Evolutionary conservation across 768 basidiomycete species (phyloP).

Genomic region (Dioszegia aurantiaca): DNA sequence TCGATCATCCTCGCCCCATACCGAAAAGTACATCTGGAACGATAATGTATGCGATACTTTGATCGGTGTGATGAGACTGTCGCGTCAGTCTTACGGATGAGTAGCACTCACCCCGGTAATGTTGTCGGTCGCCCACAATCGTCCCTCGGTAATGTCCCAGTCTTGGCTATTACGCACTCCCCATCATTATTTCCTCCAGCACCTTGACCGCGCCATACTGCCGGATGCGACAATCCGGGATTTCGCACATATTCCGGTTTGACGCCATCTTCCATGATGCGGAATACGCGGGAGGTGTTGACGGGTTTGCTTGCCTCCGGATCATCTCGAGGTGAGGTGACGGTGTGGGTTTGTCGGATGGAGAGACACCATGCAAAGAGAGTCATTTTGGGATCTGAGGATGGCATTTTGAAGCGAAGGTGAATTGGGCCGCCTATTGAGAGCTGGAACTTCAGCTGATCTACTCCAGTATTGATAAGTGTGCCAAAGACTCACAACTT

Average conservation of each 20-base stretch:
- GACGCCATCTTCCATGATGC: no score
- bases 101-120: constrained; percentile 23
- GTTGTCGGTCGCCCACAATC: constrained; percentile 37
- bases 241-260: no score
- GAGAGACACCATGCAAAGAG: constrained; percentile 1
- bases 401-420: constrained; percentile 16
- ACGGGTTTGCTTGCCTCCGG: no score
- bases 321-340: no score
- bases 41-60: not conserved
- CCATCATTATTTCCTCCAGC: no score
- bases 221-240: no score
- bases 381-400: constrained; percentile 25
- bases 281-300: no score
- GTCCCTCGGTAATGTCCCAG: constrained; percentile 36
- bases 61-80: no score
- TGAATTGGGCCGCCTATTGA: constrained; percentile 23
- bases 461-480: not conserved
- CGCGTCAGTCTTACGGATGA: constrained; percentile 8
- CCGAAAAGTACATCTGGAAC: constrained; percentile 35
- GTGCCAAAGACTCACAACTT: no score
- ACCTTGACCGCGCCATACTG: no score
- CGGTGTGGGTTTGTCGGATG: no score
- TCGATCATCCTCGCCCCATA: constrained; percentile 28
- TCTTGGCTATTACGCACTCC: constrained; percentile 4
- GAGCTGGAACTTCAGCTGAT: no score